A percentile compares a stretch with the other conserved stretches of the same genome.
These are phyloP conservation scores for Fusarium sp. DNA, from an alignment of 2,329 filamentous ascomycete genomes.

Conservation along the genomic window DNA sequence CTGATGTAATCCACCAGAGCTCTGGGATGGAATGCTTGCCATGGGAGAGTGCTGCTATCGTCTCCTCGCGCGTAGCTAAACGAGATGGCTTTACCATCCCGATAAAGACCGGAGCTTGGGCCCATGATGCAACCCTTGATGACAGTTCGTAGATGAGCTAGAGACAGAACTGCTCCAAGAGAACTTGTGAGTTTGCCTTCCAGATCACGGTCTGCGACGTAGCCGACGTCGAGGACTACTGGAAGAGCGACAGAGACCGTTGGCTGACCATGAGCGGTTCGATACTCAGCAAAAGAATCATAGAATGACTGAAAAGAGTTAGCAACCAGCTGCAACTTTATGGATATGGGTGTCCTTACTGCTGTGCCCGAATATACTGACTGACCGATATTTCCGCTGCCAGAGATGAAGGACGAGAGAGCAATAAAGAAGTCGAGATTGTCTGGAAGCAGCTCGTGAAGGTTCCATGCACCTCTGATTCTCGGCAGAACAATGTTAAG, in stretches of 20 bases:
- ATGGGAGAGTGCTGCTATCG: not conserved
- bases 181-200: not conserved
- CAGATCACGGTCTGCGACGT: not conserved
- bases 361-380: not conserved
- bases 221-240: constrained; percentile 2
- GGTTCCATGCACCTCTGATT: constrained; percentile 2
- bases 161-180: not conserved
- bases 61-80: not conserved
- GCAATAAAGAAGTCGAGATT: constrained; percentile 5
- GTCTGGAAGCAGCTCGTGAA: not conserved
- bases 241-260: not conserved
- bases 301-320: not conserved
- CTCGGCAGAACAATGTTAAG: not conserved
- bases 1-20: constrained; percentile 1
- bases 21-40: not conserved
- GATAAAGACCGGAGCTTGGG: not conserved
- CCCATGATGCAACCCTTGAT: constrained; percentile 5
- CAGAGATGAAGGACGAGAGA: not conserved
- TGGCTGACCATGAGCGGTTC: not conserved
- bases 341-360: too few species aligned
- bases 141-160: not conserved
- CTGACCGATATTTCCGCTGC: not conserved
- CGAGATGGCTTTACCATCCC: not conserved
- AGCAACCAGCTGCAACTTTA: too few species aligned
- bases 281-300: not conserved